These are phyloP conservation scores for Aspergillus fijiensis DNA, from an alignment of 2,329 filamentous ascomycete genomes.

Conservation along the genomic window DNA sequence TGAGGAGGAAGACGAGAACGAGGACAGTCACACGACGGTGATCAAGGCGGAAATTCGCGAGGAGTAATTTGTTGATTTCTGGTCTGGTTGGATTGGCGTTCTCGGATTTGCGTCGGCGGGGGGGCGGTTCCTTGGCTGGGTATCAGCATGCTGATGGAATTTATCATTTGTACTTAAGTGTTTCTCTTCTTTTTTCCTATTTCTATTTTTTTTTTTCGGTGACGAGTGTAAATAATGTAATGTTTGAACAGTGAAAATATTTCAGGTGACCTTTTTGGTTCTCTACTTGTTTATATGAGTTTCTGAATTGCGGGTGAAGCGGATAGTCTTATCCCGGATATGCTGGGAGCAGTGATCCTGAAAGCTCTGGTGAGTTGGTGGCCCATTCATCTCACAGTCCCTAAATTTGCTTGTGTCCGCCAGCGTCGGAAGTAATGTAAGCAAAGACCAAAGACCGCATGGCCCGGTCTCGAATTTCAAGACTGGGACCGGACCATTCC, in stretches of 20 bases:
- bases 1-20: slow-evolving; percentile 39
- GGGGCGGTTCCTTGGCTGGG: slow-evolving; percentile 1
- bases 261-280: neutral
- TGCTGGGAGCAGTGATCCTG: neutral
- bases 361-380: neutral
- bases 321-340: neutral
- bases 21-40: slow-evolving; percentile 33
- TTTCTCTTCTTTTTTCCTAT: neutral
- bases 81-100: slow-evolving; percentile 18
- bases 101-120: slow-evolving; percentile 7
- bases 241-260: neutral
- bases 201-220: neutral
- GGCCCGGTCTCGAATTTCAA: too few species aligned
- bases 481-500: too few species aligned
- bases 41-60: slow-evolving; percentile 34
- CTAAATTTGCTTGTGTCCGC: too few species aligned
- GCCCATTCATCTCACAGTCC: too few species aligned
- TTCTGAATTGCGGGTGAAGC: neutral
- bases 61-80: slow-evolving; percentile 19
- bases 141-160: neutral
- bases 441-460: too few species aligned
- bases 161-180: slow-evolving; percentile 14
- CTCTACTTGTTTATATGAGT: neutral
- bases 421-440: too few species aligned
- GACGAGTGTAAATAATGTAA: slow-evolving; percentile 14